These are phyloP conservation scores for Trypanosoma conorhini DNA, from an alignment of 208 protist genomes.

Conservation along the genomic window DNA sequence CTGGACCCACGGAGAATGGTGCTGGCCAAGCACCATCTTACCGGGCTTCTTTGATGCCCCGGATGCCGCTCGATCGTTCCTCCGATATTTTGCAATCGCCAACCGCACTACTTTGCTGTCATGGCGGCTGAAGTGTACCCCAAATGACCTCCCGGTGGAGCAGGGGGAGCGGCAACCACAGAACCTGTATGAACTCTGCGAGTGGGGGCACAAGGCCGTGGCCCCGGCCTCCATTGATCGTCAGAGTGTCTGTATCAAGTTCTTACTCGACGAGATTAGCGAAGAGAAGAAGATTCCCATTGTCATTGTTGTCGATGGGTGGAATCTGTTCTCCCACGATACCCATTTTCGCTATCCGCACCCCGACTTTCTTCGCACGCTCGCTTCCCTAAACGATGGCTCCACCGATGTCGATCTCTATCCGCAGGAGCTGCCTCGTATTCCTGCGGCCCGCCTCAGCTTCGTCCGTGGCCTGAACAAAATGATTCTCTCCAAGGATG, in stretches of 20 bases:
- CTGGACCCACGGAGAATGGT: conserved; percentile 93
- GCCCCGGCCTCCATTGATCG: conserved; percentile 88
- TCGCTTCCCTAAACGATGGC: conserved; percentile 78
- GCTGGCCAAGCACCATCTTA: conserved; percentile 89
- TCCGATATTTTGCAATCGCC: conserved; percentile 75
- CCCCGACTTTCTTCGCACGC: conserved; percentile 83
- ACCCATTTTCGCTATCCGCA: conserved; percentile 94
- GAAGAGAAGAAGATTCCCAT: conserved; percentile 83
- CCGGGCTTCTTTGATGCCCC: conserved; percentile 93
- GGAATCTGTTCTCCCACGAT: conserved; percentile 89
- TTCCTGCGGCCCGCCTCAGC: conserved; percentile 85
- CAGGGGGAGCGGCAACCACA: conserved; percentile 70
- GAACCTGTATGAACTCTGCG: conserved; percentile 80
- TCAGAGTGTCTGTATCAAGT: conserved; percentile 90
- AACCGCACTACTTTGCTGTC: conserved; percentile 57
- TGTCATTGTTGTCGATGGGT: conserved; percentile 88
- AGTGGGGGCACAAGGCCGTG: conserved; percentile 77
- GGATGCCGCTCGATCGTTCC: conserved; percentile 78
- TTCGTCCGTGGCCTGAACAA: conserved; percentile 90
- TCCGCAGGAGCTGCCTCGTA: conserved; percentile 87
- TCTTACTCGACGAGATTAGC: conserved; percentile 88
- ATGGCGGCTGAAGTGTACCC: conserved; percentile 76
- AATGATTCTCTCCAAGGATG: conserved; percentile 72
- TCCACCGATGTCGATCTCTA: conserved; percentile 87
- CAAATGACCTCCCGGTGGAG: conserved; percentile 80